These are phyloP conservation scores for Thalia dealbata DNA, from an alignment of 176 grass and related monocot species.

Conservation along the genomic window DNA sequence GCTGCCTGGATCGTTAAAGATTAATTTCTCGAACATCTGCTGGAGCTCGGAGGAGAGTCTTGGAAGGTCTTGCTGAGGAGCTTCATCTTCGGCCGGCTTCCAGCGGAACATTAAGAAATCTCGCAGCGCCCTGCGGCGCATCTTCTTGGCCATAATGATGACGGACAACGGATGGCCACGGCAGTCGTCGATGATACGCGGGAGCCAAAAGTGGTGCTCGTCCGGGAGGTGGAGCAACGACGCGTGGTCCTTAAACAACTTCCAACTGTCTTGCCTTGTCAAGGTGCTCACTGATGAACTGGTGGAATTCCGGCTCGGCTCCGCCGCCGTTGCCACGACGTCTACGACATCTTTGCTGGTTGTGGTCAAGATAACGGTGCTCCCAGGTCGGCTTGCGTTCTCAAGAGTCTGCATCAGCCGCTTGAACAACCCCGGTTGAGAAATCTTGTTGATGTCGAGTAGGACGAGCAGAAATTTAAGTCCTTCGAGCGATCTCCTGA, in stretches of 20 bases:
- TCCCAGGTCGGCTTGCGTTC: not conserved
- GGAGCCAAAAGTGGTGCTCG: not conserved
- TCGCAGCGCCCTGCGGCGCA: not conserved
- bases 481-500: not conserved
- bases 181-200: not conserved
- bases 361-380: conserved; percentile 5
- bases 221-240: not conserved
- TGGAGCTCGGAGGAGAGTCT: not conserved
- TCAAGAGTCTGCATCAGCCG: not conserved
- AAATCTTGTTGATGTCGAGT: not conserved
- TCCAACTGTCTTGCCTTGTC: conserved; percentile 4
- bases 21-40: not conserved
- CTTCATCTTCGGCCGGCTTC: not conserved
- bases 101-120: not conserved
- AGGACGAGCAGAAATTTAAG: not conserved
- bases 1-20: not conserved
- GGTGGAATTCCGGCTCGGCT: not conserved
- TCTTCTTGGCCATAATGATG: conserved; percentile 6
- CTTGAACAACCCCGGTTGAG: not conserved
- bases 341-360: not conserved
- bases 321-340: not conserved
- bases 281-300: not conserved
- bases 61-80: not conserved
- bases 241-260: not conserved
- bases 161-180: not conserved